These are phyloP conservation scores for Stipa capillata DNA, from an alignment of 176 grass and related monocot genomes.

Conservation along the genomic window DNA sequence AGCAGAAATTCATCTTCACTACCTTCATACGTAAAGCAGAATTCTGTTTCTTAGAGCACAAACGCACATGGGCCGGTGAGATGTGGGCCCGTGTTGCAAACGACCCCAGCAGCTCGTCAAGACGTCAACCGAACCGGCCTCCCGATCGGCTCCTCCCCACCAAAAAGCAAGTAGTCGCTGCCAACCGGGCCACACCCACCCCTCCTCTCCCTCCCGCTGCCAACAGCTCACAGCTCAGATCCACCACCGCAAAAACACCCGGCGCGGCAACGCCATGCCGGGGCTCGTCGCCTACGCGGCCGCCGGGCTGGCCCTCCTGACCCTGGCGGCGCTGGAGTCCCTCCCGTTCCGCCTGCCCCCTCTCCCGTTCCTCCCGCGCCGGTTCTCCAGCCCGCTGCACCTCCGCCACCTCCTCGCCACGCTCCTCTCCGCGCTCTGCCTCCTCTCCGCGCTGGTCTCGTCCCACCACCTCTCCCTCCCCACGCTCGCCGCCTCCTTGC, in stretches of 20 bases:
- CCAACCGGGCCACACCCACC: neutral
- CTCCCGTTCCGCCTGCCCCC: slow-evolving; percentile 25
- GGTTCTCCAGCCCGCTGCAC: slow-evolving; percentile 21
- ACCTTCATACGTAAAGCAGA: too few species aligned
- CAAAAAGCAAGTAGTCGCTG: neutral
- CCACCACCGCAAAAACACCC: neutral
- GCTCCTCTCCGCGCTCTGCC: slow-evolving; percentile 32
- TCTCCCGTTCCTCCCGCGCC: slow-evolving; percentile 2
- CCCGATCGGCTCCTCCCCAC: slow-evolving; percentile 9
- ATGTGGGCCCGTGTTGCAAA: too few species aligned
- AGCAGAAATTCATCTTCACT: too few species aligned
- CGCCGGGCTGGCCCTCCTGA: slow-evolving; percentile 63
- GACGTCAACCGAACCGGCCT: neutral
- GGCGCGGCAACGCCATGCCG: slow-evolving; percentile 43
- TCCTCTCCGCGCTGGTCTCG: slow-evolving; percentile 45
- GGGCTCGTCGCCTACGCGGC: slow-evolving; percentile 64
- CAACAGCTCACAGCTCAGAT: too few species aligned
- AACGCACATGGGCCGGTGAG: too few species aligned
- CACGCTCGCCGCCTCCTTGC: slow-evolving; percentile 51
- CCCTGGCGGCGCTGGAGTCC: slow-evolving; percentile 51
- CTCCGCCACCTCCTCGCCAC: slow-evolving; percentile 36
- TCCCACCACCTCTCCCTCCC: slow-evolving; percentile 52
- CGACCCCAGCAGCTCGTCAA: too few species aligned
- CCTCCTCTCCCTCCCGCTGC: too few species aligned
- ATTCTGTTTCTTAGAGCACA: too few species aligned